Evolutionary conservation across 345 rosid species (phyloP), one percentile per base, ranked within the genome.

Genomic region (Acer campestre): DNA sequence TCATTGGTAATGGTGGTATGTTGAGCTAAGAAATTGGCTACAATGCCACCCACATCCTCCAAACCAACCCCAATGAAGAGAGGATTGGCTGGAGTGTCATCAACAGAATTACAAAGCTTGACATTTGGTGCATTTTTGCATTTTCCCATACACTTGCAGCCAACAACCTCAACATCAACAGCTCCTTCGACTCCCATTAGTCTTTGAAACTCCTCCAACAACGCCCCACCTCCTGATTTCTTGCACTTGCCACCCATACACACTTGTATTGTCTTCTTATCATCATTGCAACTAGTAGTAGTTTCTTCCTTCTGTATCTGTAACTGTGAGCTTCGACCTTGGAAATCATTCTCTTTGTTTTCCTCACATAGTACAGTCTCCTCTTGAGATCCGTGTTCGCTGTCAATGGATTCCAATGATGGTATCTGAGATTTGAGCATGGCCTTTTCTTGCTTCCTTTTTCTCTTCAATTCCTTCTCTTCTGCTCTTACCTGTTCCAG

Each of bases 231-330:
- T 76, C 95, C 97, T 13, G 89, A 77, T 61, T 82, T 93, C 86
- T 82, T 85, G 84, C 95, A 93, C 81, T 93, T 93, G 7, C 84
- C 84, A 38, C 97, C 97, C 97, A 89, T 89, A 79, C 95, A 91
- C 31, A 93, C 90, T 76, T 93, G 95, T 7, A 93, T 74, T 75
- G 84, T 85, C 79, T 83, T 85, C 18, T 75, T 71, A 27, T 12
- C 27, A 27, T 12, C 27, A 14, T 22, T 13, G 20, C 63, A 10
- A 14, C 71, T 0, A 59, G 61, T 42, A 38, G 46, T 58, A 53
- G 62, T 16, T 22, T 16, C 55, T 51, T 29, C 67, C 35, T 17
- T 29, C 25, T 66, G 11, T 16, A 48, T 20, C 40, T 66, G 11
- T 12, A 48, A 14, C 40, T 66, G 11, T 8, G 31, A 40, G 23